These are phyloP conservation scores for Fomitiporia mediterranea DNA, from an alignment of 1,284 basidiomycete species.

Conservation along the genomic window DNA sequence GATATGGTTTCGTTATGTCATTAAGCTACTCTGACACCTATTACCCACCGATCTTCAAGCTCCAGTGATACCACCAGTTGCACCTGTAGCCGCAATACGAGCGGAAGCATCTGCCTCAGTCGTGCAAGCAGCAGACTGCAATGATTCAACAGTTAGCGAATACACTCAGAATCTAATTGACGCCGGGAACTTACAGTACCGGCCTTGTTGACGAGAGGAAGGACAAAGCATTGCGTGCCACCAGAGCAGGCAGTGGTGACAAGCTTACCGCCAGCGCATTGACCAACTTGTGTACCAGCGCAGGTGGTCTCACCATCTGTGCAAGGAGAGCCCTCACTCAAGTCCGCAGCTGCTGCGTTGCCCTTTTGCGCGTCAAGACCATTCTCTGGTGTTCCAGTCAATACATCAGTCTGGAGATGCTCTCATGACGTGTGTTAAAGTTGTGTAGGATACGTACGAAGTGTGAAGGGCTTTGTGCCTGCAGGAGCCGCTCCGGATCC, in stretches of 20 bases:
- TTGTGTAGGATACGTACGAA: conserved; percentile 14
- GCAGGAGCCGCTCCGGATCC: too few species aligned
- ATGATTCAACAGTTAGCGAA: too few species aligned
- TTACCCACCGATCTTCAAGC: background rate
- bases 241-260: conserved; percentile 38
- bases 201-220: conserved; percentile 52
- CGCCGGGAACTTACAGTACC: conserved; percentile 41
- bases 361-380: conserved; percentile 46
- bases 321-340: conserved; percentile 39
- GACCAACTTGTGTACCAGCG: conserved; percentile 31
- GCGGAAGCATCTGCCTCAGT: conserved; percentile 44
- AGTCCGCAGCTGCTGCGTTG: conserved; percentile 44
- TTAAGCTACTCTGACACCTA: background rate
- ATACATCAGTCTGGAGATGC: conserved; percentile 5
- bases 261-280: conserved; percentile 45
- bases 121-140: conserved; percentile 45
- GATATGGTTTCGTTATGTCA: too few species aligned
- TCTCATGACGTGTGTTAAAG: background rate
- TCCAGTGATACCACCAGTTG: conserved; percentile 35
- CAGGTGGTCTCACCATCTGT: conserved; percentile 42
- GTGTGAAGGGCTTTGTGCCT: conserved; percentile 17
- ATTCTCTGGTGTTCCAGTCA: conserved; percentile 39
- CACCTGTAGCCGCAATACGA: conserved; percentile 51
- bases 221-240: conserved; percentile 43
- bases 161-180: too few species aligned